Conservation (phyloP, 768 basidiomycete species). For the Chiua virens region DNA sequence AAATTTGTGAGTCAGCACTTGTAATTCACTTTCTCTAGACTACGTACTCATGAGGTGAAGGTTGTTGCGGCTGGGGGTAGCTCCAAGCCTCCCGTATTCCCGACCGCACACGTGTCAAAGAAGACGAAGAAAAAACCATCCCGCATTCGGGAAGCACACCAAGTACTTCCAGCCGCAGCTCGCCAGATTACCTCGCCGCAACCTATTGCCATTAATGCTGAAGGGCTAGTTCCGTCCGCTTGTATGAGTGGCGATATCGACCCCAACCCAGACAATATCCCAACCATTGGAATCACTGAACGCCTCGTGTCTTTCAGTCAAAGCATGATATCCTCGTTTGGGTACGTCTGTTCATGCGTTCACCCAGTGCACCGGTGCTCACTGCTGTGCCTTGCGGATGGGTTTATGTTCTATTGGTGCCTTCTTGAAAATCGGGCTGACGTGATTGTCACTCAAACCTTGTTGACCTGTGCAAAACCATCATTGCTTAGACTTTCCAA, state of each 20-base stretch:
- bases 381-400: constrained; percentile 28
- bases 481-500: constrained; percentile 31
- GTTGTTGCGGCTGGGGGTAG: constrained; percentile 16
- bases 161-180: constrained; percentile 7
- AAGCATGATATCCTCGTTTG: constrained; percentile 42
- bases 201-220: constrained; percentile 11
- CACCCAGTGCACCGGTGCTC: constrained; percentile 18
- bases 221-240: constrained; percentile 18
- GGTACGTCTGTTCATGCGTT: constrained; percentile 39
- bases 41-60: constrained; percentile 24
- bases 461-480: constrained; percentile 13
- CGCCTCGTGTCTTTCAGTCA: constrained; percentile 52
- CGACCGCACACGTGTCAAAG: constrained; percentile 17
- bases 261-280: constrained; percentile 21
- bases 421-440: constrained; percentile 20
- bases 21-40: background rate
- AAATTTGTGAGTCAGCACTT: constrained; percentile 24
- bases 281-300: constrained; percentile 41
- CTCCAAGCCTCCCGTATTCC: constrained; percentile 14
- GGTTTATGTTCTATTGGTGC: constrained; percentile 15
- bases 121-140: constrained; percentile 18
- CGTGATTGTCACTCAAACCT: constrained; percentile 26
- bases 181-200: constrained; percentile 12
- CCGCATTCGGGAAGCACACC: constrained; percentile 11
- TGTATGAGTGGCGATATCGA: constrained; percentile 29